These are phyloP conservation scores for Picochlorum sp. DNA, from an alignment of 139 green algal genomes.

Conservation along the genomic window DNA sequence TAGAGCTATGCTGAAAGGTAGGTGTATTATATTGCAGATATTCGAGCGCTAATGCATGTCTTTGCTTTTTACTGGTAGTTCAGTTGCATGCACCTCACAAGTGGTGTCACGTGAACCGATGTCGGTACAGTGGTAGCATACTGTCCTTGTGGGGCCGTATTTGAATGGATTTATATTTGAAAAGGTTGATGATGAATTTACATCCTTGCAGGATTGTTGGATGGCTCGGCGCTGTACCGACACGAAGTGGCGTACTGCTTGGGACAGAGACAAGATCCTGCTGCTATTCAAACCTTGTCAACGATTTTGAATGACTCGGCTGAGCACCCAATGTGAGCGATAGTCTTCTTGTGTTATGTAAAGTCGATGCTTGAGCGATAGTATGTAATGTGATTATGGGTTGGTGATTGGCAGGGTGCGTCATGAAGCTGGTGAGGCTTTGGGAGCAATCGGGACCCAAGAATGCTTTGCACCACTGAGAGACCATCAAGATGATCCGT, in stretches of 20 bases:
- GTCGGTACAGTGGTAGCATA: too few relatives aligned
- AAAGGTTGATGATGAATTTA: not conserved
- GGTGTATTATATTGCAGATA: too few relatives aligned
- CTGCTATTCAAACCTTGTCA: constrained; percentile 44
- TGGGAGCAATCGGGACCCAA: constrained; percentile 70
- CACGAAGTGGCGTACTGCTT: constrained; percentile 88
- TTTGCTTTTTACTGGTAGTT: too few relatives aligned
- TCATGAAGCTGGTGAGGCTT: constrained; percentile 80
- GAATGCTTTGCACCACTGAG: constrained; percentile 54
- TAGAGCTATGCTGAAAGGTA: constrained; percentile 47
- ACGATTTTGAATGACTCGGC: constrained; percentile 38
- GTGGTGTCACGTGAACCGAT: too few relatives aligned
- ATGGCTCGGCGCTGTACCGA: constrained; percentile 67
- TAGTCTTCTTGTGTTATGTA: constrained; percentile 16
- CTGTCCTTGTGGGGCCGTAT: too few relatives aligned
- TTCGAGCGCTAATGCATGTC: too few relatives aligned
- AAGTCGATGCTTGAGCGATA: not conserved
- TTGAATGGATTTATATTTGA: too few relatives aligned
- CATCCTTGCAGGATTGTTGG: constrained; percentile 42
- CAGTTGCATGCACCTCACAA: too few relatives aligned
- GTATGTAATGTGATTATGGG: too few relatives aligned
- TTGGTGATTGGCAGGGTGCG: too few relatives aligned
- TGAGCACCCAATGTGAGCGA: constrained; percentile 79
- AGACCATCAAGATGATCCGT: constrained; percentile 32
- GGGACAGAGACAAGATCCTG: constrained; percentile 72